Conservation (phyloP, 202 grass and related monocot genomes). For the Saccharum hybrid region DNA sequence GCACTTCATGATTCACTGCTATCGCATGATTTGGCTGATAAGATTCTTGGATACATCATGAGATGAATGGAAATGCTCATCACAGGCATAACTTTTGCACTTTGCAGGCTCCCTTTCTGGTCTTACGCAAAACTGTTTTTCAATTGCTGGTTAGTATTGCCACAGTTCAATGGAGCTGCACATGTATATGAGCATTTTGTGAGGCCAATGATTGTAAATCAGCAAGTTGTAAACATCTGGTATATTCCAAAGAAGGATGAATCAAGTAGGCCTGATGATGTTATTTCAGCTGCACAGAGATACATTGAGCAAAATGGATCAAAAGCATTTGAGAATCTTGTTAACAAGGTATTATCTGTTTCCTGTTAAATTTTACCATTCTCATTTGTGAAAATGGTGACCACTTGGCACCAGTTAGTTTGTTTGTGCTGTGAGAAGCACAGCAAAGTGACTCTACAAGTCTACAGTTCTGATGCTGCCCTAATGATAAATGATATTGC, state of each 20-base stretch:
- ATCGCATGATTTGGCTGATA: background rate
- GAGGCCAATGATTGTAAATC: constrained; percentile 86
- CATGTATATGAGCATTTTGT: constrained; percentile 96
- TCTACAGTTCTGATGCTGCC: constrained; percentile 2
- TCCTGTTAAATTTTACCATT: constrained; percentile 6
- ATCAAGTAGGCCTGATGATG: constrained; percentile 61
- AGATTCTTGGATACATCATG: constrained; percentile 23
- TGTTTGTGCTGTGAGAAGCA: constrained; percentile 17
- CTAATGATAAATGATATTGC: background rate
- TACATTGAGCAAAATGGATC: constrained; percentile 85
- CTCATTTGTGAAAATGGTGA: constrained; percentile 13
- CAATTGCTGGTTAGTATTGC: constrained; percentile 96
- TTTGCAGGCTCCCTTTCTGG: constrained; percentile 95
- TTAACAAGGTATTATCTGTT: constrained; percentile 73
- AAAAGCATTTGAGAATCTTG: constrained; percentile 74
- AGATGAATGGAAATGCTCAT: constrained; percentile 38
- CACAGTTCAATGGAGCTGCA: constrained; percentile 87
- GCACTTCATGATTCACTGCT: background rate
- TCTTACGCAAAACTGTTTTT: constrained; percentile 92
- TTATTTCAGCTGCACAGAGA: constrained; percentile 73
- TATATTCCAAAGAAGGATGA: constrained; percentile 73
- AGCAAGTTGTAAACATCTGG: constrained; percentile 81
- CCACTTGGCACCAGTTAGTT: constrained; percentile 35
- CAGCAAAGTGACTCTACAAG: background rate
- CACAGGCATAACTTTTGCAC: constrained; percentile 8